phyloP scores from a whole-genome alignment of 371 early-diverging fungal species.

The Rhizopus stolonifer region DNA sequence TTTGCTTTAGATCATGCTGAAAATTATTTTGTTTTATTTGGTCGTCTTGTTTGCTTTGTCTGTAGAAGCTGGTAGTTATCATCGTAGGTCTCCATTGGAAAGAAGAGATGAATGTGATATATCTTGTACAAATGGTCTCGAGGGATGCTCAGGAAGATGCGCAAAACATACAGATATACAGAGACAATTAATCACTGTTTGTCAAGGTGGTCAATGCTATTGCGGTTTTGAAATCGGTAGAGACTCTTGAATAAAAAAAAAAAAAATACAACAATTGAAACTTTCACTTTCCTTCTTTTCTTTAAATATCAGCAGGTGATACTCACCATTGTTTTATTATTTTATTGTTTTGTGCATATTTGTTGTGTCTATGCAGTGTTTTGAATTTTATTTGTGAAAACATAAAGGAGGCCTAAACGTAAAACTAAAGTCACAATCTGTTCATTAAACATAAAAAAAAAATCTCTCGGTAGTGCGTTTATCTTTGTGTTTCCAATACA shows the following conservation, averaged over 20 bases:
- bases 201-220: slow-evolving; percentile 13
- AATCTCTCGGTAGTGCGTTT: too few species aligned
- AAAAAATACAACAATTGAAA: slow-evolving; percentile 1
- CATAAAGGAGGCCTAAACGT: too few species aligned
- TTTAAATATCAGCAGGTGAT: too few species aligned
- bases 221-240: slow-evolving; percentile 15
- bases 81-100: background rate
- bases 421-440: too few species aligned
- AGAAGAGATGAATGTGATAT: slow-evolving; percentile 18
- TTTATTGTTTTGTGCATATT: too few species aligned
- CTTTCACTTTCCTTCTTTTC: background rate
- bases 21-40: background rate
- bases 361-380: too few species aligned
- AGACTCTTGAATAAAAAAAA: background rate
- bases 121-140: background rate
- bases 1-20: background rate
- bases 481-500: too few species aligned
- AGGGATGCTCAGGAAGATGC: slow-evolving; percentile 5
- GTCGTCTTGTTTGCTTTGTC: background rate
- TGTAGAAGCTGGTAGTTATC: slow-evolving; percentile 13
- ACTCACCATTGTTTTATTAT: too few species aligned
- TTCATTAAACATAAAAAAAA: too few species aligned
- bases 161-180: background rate
- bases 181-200: slow-evolving; percentile 10
- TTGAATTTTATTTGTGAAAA: too few species aligned